Evolutionary conservation across 2,329 filamentous ascomycete genomes (phyloP).

Genomic region (Harringtonia aguacate): DNA sequence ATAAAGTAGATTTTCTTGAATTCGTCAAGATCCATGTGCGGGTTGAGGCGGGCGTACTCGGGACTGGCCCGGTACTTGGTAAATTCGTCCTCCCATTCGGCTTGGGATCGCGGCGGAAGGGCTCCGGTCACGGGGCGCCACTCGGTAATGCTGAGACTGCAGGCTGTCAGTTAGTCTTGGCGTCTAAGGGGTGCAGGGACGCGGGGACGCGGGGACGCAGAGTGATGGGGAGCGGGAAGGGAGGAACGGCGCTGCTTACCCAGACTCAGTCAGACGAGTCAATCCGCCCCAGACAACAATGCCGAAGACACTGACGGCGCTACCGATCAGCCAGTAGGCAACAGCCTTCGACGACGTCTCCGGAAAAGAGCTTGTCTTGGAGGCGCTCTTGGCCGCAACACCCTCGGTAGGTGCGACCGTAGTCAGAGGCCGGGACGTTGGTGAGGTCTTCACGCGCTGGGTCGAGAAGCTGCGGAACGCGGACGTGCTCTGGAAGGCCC

Average conservation of each 20-base stretch:
- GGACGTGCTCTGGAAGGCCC: background rate
- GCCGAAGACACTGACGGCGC: slow-evolving; percentile 87
- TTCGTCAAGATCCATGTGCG: slow-evolving; percentile 82
- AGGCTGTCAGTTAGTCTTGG: background rate
- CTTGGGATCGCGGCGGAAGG: slow-evolving; percentile 65
- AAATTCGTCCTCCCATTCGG: slow-evolving; percentile 89
- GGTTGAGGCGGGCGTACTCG: slow-evolving; percentile 86
- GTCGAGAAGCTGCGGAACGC: background rate
- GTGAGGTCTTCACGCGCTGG: slow-evolving; percentile 11
- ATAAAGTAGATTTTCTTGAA: slow-evolving; percentile 99
- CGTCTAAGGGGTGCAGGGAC: background rate
- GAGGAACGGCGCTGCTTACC: slow-evolving; percentile 40
- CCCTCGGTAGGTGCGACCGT: slow-evolving; percentile 7
- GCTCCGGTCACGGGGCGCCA: slow-evolving; percentile 95
- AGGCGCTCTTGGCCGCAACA: slow-evolving; percentile 1
- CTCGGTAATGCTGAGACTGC: slow-evolving; percentile 92
- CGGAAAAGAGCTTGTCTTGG: slow-evolving; percentile 27
- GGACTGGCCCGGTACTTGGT: slow-evolving; percentile 84
- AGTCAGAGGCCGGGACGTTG: slow-evolving; percentile 4
- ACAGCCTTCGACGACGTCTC: slow-evolving; percentile 64
- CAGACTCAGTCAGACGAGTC: slow-evolving; percentile 90
- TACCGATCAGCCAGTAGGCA: slow-evolving; percentile 86
- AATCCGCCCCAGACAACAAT: slow-evolving; percentile 93
- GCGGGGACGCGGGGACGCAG: background rate
- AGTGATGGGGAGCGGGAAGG: background rate